These are phyloP conservation scores for Phytopythium montanum DNA, from an alignment of 352 stramenopile genomes.

Conservation along the genomic window DNA sequence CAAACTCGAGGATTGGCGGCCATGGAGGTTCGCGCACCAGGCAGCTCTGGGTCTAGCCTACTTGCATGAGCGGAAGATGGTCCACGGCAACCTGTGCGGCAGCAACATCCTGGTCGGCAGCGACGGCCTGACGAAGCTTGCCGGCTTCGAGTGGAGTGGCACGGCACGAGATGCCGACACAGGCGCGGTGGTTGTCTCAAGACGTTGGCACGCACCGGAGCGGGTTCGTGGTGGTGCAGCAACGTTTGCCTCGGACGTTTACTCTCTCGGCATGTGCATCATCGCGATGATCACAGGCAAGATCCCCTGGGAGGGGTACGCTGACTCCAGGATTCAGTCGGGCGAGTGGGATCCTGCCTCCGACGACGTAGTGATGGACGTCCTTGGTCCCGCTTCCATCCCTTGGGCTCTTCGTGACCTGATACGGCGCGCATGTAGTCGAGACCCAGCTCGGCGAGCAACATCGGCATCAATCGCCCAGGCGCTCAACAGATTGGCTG, in stretches of 20 bases:
- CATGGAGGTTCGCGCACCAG: background rate
- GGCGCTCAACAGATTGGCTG: background rate
- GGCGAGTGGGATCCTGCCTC: background rate
- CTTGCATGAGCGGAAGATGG: background rate
- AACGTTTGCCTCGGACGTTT: background rate
- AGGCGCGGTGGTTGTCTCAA: background rate
- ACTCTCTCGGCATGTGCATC: background rate
- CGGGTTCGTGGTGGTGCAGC: background rate
- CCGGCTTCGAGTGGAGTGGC: background rate
- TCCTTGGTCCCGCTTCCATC: background rate
- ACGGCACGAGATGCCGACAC: background rate
- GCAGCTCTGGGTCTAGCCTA: background rate
- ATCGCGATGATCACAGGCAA: background rate
- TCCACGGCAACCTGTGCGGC: conserved; percentile 2
- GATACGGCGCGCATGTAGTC: background rate
- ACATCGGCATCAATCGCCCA: background rate
- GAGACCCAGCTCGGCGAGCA: background rate
- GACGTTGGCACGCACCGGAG: background rate
- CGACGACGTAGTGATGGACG: background rate
- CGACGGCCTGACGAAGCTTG: conserved; percentile 3
- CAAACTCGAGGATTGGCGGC: background rate
- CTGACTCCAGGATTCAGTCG: background rate
- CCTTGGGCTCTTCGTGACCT: background rate
- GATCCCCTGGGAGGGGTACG: background rate
- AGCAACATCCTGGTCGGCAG: conserved; percentile 6